Base-by-base conservation (phyloP, 2,329 filamentous ascomycete species). In the Exophiala sp. region DNA sequence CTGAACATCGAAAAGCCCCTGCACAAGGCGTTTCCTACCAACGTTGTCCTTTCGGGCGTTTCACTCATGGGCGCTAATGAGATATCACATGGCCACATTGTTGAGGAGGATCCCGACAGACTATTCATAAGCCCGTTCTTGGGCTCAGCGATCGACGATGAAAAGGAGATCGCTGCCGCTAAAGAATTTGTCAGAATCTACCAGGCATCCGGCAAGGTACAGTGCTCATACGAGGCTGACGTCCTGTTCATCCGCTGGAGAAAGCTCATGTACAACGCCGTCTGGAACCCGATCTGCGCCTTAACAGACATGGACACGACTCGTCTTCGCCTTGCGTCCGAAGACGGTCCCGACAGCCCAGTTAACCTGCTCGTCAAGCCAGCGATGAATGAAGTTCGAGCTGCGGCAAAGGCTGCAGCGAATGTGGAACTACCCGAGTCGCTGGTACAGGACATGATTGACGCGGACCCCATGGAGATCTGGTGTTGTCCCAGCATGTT, bases 1-100 rank as follows among this genome's bases (percentile, higher is more conserved):
- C 67, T 85, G n/a, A 82, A 84, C 61, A 85, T 85, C 57, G 80
- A 85, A 58, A 75, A 72, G 39, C 79, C 81, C 0, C 63, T 85
- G 16, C 63, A 79, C 14, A 52, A 63, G 0, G 65, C 68, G 0
- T 83, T 83, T 61, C 80, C 81, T 0, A 54, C 64, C 2, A 84
- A 81, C 55, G 65, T 75, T 0, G 62, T 83, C 5, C 69, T 85
- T 1, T 79, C 76, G 2, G 79, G 79, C 3, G 72, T 84, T 7
- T 75, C 73, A 2, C 68, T 78, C 47, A 81, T 80, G 50, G 78
- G 79, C 21, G 74, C 78, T 2, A 74, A 75, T 3, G 79, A 84
- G 60, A 67, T 63, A 0, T 60, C 64, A 0, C 72, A 70, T 0
- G 81, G 79, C 2, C 62, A 69, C 9, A 76, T 85, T 47, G 64